Evolutionary conservation across 2,329 filamentous ascomycete species (phyloP), one percentile per base, ranked within the genome.

Genomic region (Ophiostoma sp.): DNA sequence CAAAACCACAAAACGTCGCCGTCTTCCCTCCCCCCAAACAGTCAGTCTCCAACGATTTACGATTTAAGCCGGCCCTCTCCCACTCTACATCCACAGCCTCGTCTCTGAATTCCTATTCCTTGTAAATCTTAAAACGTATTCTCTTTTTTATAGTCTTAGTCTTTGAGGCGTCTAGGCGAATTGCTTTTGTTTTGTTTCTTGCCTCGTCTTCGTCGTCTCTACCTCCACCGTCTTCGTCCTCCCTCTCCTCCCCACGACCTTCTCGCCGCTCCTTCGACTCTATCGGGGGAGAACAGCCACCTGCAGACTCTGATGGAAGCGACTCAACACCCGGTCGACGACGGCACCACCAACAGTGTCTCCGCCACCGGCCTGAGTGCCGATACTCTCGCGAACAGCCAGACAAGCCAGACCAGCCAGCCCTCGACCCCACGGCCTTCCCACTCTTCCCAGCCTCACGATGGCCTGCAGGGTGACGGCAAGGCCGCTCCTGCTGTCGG

Each of bases 251-350:
- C 11, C 27, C 11, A 15, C 27, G 11, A 33, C 27, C 5, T 1
- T 5, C 4, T 33, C 20, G 35, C 35, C 65, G 23, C 65, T 67
- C 69, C 64, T 48, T 71, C 65, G 70, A 69, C 44, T 4, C 62
- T 23, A 33, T 69, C 57, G 62, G 67, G 62, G 65, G 65, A 67
- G 65, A 67, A 39, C 33, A 68, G 71, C 62, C 64, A 41, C 23
- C 67, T 65, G 67, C 71, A 67, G 48, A 69, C 52, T 36, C 71
- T 72, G 69, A 73, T 73, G 72, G 72, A 70, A 67, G 68, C 69
- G 72, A 62, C 41, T 65, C 69, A 68, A 36, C 67, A 39, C 36
- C 65, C 68, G 52, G 44, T 60, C 67, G 68, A 72, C 69, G 27
- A 67, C 71, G 66, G 67, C 71, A 65, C 54, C 52, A 15, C 15